Evolutionary conservation across 495 filamentous ascomycete genomes (phyloP), one percentile per base, ranked within the genome.

Genomic region (Aspergillus saccharolyticus): DNA sequence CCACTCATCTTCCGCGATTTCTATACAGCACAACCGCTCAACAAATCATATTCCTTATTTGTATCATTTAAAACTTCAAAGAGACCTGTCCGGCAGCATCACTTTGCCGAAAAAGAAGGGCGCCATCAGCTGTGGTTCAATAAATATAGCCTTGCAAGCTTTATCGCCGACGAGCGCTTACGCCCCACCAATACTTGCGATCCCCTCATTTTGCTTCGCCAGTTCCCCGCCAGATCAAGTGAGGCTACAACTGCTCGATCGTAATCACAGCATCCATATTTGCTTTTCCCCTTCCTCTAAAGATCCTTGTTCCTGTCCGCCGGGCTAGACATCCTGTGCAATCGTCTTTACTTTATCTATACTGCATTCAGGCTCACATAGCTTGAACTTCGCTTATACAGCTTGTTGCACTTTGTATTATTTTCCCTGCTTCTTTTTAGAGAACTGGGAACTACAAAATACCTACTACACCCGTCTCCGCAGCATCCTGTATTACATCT

Each of bases 141-240:
- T n/a, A n/a, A n/a, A n/a, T n/a, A 28, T 9, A 3, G 9, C 15
- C 22, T 20, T 48, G 45, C 12, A 48, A 19, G 17, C 17, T 20
- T 33, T 53, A 43, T 53, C 51, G 33, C 33, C 42, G 33, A 14
- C 51, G 47, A 50, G 47, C 47, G 47, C 47, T 50, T 50, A 50
- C 47, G 47, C 47, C 47, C 58, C 53, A 47, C 58, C 33, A 39
- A 45, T 24, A 42, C 48, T 22, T 24, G 44, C 30, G 39, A 52
- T 28, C 30, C 48, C 53, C 53, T 44, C 47, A 22, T 42, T 48
- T 43, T 39, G n/a, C 57, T 53, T 45, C 51, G n/a, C 16, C 39
- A 17, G 21, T 18, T 22, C 39, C 22, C 46, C 21, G 17, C 33
- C 20, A 50, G 20, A 49, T 24, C 18, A 51, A 33, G 58, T 60